Base-by-base conservation (phyloP, 1,139 yeast species). In the Ogataea hybrid region DNA sequence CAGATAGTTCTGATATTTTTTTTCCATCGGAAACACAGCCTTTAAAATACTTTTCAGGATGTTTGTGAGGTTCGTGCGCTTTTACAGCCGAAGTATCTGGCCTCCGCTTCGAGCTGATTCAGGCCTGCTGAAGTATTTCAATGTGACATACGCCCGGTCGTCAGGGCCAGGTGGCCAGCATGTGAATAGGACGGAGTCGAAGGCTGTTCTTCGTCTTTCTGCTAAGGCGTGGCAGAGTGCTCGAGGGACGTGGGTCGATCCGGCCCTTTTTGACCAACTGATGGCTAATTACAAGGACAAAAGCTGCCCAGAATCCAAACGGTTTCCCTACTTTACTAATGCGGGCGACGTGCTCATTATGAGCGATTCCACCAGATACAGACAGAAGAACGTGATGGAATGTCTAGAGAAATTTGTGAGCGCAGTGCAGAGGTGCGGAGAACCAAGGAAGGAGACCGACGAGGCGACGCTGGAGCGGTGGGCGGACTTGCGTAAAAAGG, bases 91-190 rank as follows among this genome's bases (percentile, higher is more conserved):
- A 9, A 23, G 37, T 11, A 28, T 17, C 10, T 23, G 28, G 37
- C 28, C 31, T 6, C 21, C 20, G 2, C 14, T 39, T 6, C 25
- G 31, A 33, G 38, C 42, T 10, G 42, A 39, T 22, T 22, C 31
- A 3, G 7, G 28, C 6, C 39, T 45, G 12, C 41, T 54, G 6
- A 51, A 47, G 40, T 35, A 48, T 28, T 58, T 59, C 25, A 34
- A 67, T 1, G 63, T 81, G 2, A 61, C 78, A 0, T 89, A 69
- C 61, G 78, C 87, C 40, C 66, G 95, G 47, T 76, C 95, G 0
- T 83, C 95, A 10, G 97, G 97, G 0, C 90, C 96, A 0, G 97
- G 97, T 0, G 97, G 97, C 0, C 97, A 90, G 55, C 86, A 90
- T 58, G 97, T 90, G 12, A 90, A 90, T 61, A 90, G 88, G 49